Percentiles rank a stretch among this genome's conserved stretches.
Conservation (phyloP, 176 grass and related monocot genomes). For the Carex cristatella region DNA sequence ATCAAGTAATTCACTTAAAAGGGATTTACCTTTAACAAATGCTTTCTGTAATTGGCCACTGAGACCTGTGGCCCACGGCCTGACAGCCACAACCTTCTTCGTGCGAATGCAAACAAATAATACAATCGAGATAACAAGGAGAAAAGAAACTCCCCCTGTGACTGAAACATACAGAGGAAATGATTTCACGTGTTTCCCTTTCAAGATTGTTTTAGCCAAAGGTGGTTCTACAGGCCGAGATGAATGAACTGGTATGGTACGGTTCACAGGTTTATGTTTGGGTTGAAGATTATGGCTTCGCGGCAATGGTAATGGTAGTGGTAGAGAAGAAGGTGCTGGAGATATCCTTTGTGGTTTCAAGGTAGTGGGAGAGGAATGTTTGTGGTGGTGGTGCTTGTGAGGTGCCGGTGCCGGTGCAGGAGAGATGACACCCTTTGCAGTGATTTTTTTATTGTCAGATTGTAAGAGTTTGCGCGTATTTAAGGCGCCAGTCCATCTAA, state of each 20-base stretch:
- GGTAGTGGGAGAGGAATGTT: background rate
- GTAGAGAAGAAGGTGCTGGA: conserved; percentile 1
- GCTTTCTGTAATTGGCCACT: conserved; percentile 71
- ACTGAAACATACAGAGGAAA: conserved; percentile 30
- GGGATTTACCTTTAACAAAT: conserved; percentile 47
- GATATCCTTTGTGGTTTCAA: background rate
- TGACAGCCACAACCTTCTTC: conserved; percentile 53
- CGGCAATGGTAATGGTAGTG: background rate
- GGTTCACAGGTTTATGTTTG: background rate
- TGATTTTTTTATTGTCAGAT: background rate
- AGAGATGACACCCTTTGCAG: background rate
- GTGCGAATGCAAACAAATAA: conserved; percentile 38
- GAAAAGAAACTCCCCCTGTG: conserved; percentile 32
- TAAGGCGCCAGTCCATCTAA: conserved; percentile 5
- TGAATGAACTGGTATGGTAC: conserved; percentile 5
- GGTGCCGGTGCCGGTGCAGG: conserved; percentile 10
- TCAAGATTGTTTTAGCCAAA: background rate
- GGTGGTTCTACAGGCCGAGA: background rate
- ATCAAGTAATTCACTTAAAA: background rate
- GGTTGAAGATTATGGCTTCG: background rate
- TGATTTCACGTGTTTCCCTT: background rate
- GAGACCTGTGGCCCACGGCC: conserved; percentile 55
- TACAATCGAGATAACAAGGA: conserved; percentile 14
- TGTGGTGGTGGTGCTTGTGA: background rate
- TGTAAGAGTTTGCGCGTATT: conserved; percentile 17